Evolutionary conservation across 352 stramenopile species (phyloP).

Genomic region (Phytophthora nicotianae): DNA sequence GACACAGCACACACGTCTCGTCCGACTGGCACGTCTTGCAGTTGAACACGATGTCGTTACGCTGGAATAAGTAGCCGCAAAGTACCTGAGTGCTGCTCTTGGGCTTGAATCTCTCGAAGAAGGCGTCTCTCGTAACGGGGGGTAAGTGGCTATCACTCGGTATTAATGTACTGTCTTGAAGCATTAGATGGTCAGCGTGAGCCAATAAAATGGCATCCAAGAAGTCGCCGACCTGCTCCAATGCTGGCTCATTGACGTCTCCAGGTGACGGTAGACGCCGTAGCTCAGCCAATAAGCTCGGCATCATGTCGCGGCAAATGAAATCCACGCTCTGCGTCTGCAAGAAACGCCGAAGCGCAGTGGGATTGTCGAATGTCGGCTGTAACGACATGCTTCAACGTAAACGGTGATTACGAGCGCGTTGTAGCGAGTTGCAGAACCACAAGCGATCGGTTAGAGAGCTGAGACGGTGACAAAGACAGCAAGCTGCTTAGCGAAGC

Average conservation of each 20-base stretch:
- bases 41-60: constrained; percentile 98
- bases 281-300: constrained; percentile 29
- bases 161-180: constrained; percentile 9
- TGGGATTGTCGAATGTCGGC: constrained; percentile 4
- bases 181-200: constrained; percentile 25
- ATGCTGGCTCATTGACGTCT: constrained; percentile 5
- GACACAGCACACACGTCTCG: constrained; percentile 97
- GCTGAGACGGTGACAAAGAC: not conserved
- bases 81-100: constrained; percentile 58
- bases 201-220: constrained; percentile 65
- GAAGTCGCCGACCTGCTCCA: constrained; percentile 37
- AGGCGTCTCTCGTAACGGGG: constrained; percentile 51
- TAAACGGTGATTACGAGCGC: not conserved
- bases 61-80: constrained; percentile 97
- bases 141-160: constrained; percentile 19
- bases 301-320: constrained; percentile 22
- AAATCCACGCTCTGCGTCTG: constrained; percentile 14
- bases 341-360: constrained; percentile 31
- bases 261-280: constrained; percentile 14
- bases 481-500: not conserved
- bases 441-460: constrained; percentile 1
- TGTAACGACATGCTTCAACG: constrained; percentile 12
- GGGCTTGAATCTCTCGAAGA: constrained; percentile 65
- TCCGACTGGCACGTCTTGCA: constrained; percentile 98
- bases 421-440: not conserved